Evolutionary conservation across 257 asterid genomes (phyloP), one percentile per base, ranked within the genome.

Genomic region (Ballota nigra): DNA sequence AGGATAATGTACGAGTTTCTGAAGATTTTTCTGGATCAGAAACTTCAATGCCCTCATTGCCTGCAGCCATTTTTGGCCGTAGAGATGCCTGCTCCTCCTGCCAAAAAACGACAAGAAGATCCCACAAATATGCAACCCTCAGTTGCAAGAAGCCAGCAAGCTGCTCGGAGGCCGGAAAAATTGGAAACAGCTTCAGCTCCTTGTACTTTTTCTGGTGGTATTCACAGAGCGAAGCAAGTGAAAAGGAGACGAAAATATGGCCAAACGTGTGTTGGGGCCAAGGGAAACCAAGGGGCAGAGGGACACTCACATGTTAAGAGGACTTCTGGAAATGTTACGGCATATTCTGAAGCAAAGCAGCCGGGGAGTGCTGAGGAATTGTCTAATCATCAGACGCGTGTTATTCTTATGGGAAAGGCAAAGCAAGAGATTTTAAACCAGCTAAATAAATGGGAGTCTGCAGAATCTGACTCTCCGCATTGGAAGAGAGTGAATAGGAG

Each of bases 11-110:
- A 41, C 16, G 81, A 86, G 76, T 89, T 79, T 60, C 4, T 38
- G 18, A 76, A 28, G 41, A 47, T 45, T 3, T 81, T 60, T 82
- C 83, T 68, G 22, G 73, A 89, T 72, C 77, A 78, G 53, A 79
- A 31, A 36, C 85, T 91, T 74, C 67, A 38, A 36, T 91, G 96
- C 49, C 75, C 64, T 15, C 57, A 28, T 34, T 36, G 43, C 61
- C 43, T 53, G 71, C 65, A 71, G 71, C 84, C 88, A 20, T 89
- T 86, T 84, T 23, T 75, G 58, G 95, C 97, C 8, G 55, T 8
- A 26, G 82, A 75, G 79, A 74, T 70, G n/a, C 85, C 79, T 19
- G 69, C 78, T 65, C 92, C 89, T 11, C 26, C 66, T 8, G 71
- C 40, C 53, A 81, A 58, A 11, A 28, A 65, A 71, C 74, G 72